phyloP scores from a whole-genome alignment of 2,329 filamentous ascomycete genomes.

The Botryotinia narcissicola region DNA sequence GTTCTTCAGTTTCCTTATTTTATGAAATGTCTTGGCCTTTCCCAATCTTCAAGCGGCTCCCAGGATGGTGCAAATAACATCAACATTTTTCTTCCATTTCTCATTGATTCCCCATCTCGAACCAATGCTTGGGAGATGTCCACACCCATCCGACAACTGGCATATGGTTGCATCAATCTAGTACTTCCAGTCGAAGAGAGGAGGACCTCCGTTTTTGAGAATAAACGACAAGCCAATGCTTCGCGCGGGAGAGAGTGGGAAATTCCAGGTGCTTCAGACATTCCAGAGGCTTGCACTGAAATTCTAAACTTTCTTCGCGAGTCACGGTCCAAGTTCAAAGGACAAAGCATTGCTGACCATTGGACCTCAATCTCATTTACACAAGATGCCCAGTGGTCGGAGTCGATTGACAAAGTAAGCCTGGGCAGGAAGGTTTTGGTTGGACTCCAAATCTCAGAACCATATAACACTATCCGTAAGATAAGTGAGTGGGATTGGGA shows the following conservation, averaged over 20 bases:
- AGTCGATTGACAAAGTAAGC: slow-evolving; percentile 28
- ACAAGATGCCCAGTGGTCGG: slow-evolving; percentile 36
- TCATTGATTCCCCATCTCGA: slow-evolving; percentile 56
- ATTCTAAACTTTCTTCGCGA: slow-evolving; percentile 25
- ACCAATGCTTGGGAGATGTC: slow-evolving; percentile 58
- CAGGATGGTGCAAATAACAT: slow-evolving; percentile 17
- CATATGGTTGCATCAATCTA: slow-evolving; percentile 52
- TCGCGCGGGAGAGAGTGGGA: slow-evolving; percentile 33
- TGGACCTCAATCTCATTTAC: slow-evolving; percentile 35
- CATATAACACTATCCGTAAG: background rate
- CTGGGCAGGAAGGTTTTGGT: slow-evolving; percentile 18
- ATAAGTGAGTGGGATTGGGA: slow-evolving; percentile 35
- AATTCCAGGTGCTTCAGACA: slow-evolving; percentile 30
- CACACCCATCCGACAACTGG: slow-evolving; percentile 49
- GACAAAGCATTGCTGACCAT: slow-evolving; percentile 22
- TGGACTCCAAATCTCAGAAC: background rate
- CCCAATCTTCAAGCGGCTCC: background rate
- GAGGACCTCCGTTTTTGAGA: slow-evolving; percentile 32
- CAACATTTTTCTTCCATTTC: slow-evolving; percentile 62
- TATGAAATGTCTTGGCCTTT: slow-evolving; percentile 29
- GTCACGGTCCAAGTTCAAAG: slow-evolving; percentile 24
- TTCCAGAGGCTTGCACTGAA: slow-evolving; percentile 30
- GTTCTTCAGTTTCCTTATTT: slow-evolving; percentile 43
- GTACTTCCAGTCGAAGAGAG: slow-evolving; percentile 33
- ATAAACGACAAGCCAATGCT: slow-evolving; percentile 33